Conservation (phyloP, 352 stramenopile genomes). For the Phytopythium helicoides region DNA sequence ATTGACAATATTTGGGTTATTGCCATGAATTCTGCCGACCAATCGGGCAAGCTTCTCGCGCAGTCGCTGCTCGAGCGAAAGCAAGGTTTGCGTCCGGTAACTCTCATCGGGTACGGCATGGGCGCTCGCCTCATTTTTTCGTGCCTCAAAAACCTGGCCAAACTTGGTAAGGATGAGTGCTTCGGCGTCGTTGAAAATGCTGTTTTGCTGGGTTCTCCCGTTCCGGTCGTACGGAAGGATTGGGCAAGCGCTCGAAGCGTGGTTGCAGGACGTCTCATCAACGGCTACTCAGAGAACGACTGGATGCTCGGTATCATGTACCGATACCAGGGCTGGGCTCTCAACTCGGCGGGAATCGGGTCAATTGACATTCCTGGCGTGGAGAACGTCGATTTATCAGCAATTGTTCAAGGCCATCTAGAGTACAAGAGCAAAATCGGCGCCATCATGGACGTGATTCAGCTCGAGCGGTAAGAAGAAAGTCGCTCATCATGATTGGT, state of each 20-base stretch:
- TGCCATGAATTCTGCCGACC: slow-evolving; percentile 72
- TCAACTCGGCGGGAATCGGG: slow-evolving; percentile 74
- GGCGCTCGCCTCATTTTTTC: slow-evolving; percentile 88
- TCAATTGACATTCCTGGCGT: slow-evolving; percentile 64
- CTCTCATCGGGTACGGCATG: slow-evolving; percentile 88
- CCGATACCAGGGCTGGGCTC: slow-evolving; percentile 77
- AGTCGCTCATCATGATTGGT: not conserved
- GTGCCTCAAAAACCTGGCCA: slow-evolving; percentile 85
- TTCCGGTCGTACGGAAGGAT: slow-evolving; percentile 50
- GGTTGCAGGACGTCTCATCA: slow-evolving; percentile 86
- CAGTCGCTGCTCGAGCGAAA: slow-evolving; percentile 59
- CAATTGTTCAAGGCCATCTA: slow-evolving; percentile 76
- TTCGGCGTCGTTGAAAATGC: slow-evolving; percentile 87
- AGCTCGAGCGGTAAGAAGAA: slow-evolving; percentile 38
- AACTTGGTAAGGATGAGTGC: slow-evolving; percentile 48
- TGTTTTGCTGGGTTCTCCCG: slow-evolving; percentile 81
- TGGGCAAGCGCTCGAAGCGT: slow-evolving; percentile 72
- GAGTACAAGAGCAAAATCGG: slow-evolving; percentile 90
- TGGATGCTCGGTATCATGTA: slow-evolving; percentile 92
- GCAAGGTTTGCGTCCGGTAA: slow-evolving; percentile 82
- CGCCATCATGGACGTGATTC: slow-evolving; percentile 70
- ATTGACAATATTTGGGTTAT: slow-evolving; percentile 88
- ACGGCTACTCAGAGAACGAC: slow-evolving; percentile 89
- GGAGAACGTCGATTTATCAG: slow-evolving; percentile 83
- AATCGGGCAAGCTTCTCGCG: slow-evolving; percentile 74